phyloP scores from a whole-genome alignment of 257 asterid genomes.

The Solanum piurae region DNA sequence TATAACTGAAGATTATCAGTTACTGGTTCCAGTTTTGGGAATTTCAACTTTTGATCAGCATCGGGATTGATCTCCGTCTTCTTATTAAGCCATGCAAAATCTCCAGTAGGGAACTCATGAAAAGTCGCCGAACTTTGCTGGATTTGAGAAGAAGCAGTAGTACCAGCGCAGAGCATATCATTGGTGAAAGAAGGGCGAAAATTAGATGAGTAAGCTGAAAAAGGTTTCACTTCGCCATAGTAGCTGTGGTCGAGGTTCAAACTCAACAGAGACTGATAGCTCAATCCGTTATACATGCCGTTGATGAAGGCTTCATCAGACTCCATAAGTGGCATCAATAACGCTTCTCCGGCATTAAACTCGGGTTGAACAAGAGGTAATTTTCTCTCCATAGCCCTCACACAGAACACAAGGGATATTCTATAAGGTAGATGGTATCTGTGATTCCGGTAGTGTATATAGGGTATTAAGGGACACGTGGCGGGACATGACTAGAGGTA shows the following conservation, averaged over 20 bases:
- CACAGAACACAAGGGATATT: not conserved
- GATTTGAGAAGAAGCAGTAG: not conserved
- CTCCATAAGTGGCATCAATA: not conserved
- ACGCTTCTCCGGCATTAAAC: not conserved
- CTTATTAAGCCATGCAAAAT: not conserved
- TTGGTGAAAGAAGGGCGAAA: not conserved
- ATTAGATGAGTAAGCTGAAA: not conserved
- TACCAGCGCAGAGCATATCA: not conserved
- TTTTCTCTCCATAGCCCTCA: not conserved
- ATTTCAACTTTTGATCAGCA: not conserved
- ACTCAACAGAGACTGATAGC: not conserved
- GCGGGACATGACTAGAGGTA: not conserved
- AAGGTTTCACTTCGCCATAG: not conserved
- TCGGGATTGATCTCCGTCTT: not conserved
- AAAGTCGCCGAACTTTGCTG: not conserved
- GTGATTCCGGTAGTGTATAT: not conserved
- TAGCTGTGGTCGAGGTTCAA: not conserved
- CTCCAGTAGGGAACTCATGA: not conserved
- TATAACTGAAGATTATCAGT: not conserved
- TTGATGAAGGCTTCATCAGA: not conserved
- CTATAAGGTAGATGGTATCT: not conserved
- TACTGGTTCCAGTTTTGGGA: not conserved
- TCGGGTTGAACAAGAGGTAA: not conserved
- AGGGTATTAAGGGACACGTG: slow-evolving; percentile 5
- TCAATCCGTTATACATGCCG: not conserved